Base-by-base conservation (phyloP, 805 yeast genomes). In the Lipomyces kockii region DNA sequence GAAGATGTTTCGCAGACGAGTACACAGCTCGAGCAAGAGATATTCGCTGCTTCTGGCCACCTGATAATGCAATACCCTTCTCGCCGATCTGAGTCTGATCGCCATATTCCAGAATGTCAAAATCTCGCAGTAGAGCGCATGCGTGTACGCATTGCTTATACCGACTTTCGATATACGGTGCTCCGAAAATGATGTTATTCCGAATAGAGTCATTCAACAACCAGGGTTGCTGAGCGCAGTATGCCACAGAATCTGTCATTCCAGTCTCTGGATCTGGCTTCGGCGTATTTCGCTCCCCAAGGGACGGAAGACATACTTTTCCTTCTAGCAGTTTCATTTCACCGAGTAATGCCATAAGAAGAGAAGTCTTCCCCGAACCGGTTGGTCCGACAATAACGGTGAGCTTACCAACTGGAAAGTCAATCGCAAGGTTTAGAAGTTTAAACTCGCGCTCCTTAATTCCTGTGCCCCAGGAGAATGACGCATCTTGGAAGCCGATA, bases 1-100 rank as follows among this genome's bases (percentile, higher is more conserved):
- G 79, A 49, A 94, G 83, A 76, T 91, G 92, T 68, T 88, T 86
- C 0, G 98, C 89, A 75, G 86, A 85, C 2, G 97, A 92, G 77
- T 94, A 94, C 71, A 94, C 80, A 0, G 98, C 97, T 77, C 99
- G 86, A 0, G 99, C 99, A 63, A 94, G 82, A 0, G 98, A 92
- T 46, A 94, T 94, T 78, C 98, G 87, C 80, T 94, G 98, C 77
- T 94, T 94, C 80, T 94, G 99, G 65, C 99, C 99, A 74, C 99
- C 99, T 29, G 98, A 92, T 66, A 94, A 82, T 0, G 98, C 89
- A 64, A 94, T 92, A 78, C 99, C 99, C 81, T 94, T 93, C 80
- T 94, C 99, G 77, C 99, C 99, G 78, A 94, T 89, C 79, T 92
- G 95, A 14, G 99, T 95, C 76, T 85, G 84, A 79, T 94, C 99